phyloP scores from a whole-genome alignment of 371 early-diverging fungal genomes.

The Mortierella sp. region DNA sequence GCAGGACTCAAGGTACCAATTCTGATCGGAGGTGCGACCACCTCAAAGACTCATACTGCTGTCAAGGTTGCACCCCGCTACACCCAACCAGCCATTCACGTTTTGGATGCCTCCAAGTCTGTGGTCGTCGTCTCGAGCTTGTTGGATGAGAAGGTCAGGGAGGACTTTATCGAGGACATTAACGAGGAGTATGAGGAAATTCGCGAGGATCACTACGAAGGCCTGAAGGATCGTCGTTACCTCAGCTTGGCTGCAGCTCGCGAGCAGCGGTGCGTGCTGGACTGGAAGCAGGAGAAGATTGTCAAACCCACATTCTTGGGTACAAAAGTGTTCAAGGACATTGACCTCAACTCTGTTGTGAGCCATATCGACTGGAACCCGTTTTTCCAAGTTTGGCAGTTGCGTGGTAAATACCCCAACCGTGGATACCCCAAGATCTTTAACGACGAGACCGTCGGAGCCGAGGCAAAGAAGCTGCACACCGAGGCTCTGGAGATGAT shows the following conservation, averaged over 20 bases:
- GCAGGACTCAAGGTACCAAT: slow-evolving; percentile 89
- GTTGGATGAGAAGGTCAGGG: slow-evolving; percentile 75
- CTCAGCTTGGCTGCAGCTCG: slow-evolving; percentile 76
- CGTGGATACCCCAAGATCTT: slow-evolving; percentile 96
- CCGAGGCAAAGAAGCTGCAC: slow-evolving; percentile 90
- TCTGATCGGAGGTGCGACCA: slow-evolving; percentile 95
- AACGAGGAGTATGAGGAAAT: slow-evolving; percentile 94
- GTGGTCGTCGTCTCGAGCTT: slow-evolving; percentile 86
- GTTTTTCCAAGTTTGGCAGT: slow-evolving; percentile 96
- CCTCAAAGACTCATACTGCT: slow-evolving; percentile 94
- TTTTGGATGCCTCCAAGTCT: slow-evolving; percentile 84
- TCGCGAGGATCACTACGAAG: slow-evolving; percentile 92
- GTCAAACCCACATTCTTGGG: slow-evolving; percentile 84
- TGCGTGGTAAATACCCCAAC: slow-evolving; percentile 94
- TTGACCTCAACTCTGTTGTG: slow-evolving; percentile 75
- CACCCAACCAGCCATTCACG: slow-evolving; percentile 73
- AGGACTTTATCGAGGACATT: slow-evolving; percentile 88
- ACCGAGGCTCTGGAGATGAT: slow-evolving; percentile 88
- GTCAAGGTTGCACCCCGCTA: slow-evolving; percentile 95
- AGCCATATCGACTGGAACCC: slow-evolving; percentile 96
- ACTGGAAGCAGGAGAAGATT: slow-evolving; percentile 75
- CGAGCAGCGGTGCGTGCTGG: slow-evolving; percentile 67
- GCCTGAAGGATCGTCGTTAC: slow-evolving; percentile 84
- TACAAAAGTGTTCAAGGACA: slow-evolving; percentile 78
- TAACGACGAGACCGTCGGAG: slow-evolving; percentile 89